phyloP scores from a whole-genome alignment of 495 filamentous ascomycete species.

The Pseudoneurospora amorphoporcata region DNA sequence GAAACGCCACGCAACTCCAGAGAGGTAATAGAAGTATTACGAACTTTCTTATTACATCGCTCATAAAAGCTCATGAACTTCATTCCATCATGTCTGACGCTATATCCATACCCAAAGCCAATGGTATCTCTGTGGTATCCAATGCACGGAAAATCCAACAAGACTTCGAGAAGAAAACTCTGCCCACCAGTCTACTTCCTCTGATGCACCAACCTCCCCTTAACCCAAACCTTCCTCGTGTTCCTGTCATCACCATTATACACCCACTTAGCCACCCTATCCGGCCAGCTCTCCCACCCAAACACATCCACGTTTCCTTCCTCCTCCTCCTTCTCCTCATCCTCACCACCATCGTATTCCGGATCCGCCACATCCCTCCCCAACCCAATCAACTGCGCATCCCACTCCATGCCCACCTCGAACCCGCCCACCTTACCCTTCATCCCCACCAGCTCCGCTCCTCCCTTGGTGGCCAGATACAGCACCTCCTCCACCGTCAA shows the following conservation, averaged over 20 bases:
- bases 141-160: neutral
- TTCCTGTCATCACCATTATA: constrained; percentile 83
- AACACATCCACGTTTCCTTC: constrained; percentile 64
- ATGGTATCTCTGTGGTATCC: neutral
- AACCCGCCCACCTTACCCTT: constrained; percentile 61
- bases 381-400: constrained; percentile 70
- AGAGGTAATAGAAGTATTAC: neutral
- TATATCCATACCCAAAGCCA: neutral
- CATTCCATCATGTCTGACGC: neutral
- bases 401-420: constrained; percentile 79
- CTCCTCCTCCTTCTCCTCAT: constrained; percentile 20
- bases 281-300: constrained; percentile 71
- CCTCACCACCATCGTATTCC: constrained; percentile 8
- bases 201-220: constrained; percentile 64
- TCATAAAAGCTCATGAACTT: neutral
- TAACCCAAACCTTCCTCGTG: constrained; percentile 69
- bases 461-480: constrained; percentile 73
- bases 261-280: constrained; percentile 79
- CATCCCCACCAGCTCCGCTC: constrained; percentile 67
- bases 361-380: constrained; percentile 31
- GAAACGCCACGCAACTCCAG: neutral
- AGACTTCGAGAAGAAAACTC: neutral
- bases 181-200: constrained; percentile 10
- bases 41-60: neutral
- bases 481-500: constrained; percentile 78